phyloP scores from a whole-genome alignment of 2,329 filamentous ascomycete genomes.

The Talaromyces sp. region DNA sequence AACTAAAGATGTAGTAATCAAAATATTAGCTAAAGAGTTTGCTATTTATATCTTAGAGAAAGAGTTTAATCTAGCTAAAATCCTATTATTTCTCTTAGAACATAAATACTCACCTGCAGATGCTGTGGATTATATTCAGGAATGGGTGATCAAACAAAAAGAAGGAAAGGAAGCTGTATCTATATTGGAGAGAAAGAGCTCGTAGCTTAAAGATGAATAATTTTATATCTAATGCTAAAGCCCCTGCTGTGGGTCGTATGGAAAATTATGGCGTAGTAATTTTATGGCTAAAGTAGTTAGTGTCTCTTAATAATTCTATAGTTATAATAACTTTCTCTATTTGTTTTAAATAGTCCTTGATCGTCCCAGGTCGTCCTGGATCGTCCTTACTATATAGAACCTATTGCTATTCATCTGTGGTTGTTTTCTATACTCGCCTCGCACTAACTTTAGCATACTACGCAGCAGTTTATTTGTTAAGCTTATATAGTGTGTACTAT shows the following conservation, averaged over 20 bases:
- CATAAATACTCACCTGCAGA: conserved; percentile 31
- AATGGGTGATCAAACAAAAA: background rate
- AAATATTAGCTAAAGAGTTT: conserved; percentile 30
- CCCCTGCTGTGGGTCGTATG: background rate
- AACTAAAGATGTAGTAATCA: background rate
- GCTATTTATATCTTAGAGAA: conserved; percentile 28
- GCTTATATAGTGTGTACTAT: too few species aligned
- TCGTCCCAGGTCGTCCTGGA: too few species aligned
- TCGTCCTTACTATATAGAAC: too few species aligned
- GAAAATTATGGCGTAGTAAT: background rate
- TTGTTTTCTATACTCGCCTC: too few species aligned
- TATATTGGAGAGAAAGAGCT: background rate
- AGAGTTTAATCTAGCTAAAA: conserved; percentile 38
- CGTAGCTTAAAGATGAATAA: background rate
- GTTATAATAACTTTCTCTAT: too few species aligned
- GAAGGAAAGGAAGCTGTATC: background rate
- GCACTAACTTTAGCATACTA: too few species aligned
- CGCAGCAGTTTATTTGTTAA: too few species aligned
- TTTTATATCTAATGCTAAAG: background rate
- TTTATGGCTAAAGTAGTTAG: background rate
- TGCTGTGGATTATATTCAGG: conserved; percentile 20
- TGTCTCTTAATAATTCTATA: too few species aligned
- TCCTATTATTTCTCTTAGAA: conserved; percentile 39
- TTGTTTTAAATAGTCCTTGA: too few species aligned
- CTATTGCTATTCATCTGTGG: too few species aligned